Percentiles rank a stretch among this genome's conserved stretches.
These are phyloP conservation scores for Backusella macrospora DNA, from an alignment of 192 early-diverging fungal genomes.

Conservation along the genomic window DNA sequence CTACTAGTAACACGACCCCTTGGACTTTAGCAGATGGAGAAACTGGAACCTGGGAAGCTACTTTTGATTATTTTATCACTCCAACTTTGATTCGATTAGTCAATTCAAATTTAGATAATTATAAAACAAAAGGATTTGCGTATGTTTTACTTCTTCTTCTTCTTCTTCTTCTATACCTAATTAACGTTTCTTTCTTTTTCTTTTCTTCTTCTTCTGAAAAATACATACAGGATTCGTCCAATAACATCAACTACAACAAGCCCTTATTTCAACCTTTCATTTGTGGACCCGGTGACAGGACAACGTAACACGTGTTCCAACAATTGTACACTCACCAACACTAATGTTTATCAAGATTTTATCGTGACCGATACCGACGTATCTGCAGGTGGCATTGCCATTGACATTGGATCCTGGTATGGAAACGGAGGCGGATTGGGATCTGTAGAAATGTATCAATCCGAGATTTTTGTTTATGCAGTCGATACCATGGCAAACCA, in stretches of 20 bases:
- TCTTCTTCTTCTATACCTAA: not conserved
- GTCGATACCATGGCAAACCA: not conserved
- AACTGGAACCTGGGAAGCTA: conserved; percentile 11
- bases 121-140: not conserved
- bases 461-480: conserved; percentile 33
- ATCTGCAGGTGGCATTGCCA: conserved; percentile 49
- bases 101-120: not conserved
- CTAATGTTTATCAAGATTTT: conserved; percentile 40
- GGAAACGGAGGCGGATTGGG: conserved; percentile 37
- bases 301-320: not conserved
- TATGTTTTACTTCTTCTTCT: not conserved
- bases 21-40: not conserved
- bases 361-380: conserved; percentile 36
- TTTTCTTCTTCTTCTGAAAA: not conserved
- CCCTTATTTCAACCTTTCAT: conserved; percentile 19
- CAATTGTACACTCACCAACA: not conserved
- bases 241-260: not conserved
- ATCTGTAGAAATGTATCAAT: conserved; percentile 36
- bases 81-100: conserved; percentile 18
- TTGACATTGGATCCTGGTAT: conserved; percentile 49
- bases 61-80: conserved; percentile 1
- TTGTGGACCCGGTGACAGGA: conserved; percentile 2
- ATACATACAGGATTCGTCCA: not conserved
- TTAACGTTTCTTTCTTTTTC: not conserved
- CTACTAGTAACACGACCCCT: not conserved